Conservation (phyloP, 148 eudicot species). For the Amaranthus palmeri region DNA sequence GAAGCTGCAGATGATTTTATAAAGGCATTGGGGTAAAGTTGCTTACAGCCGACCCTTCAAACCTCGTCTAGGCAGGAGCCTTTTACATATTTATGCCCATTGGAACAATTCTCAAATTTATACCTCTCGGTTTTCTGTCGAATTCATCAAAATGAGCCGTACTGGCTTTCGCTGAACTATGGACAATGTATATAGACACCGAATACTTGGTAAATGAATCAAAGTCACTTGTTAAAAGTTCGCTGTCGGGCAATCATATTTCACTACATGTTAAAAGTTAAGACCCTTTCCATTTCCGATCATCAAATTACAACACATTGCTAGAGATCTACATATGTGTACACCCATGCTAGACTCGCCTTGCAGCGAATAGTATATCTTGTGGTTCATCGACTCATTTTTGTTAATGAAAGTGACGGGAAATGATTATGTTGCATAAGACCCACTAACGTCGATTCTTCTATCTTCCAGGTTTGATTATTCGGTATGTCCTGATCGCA, state of each 20-base stretch:
- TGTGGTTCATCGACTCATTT: background rate
- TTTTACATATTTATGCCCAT: background rate
- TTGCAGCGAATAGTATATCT: background rate
- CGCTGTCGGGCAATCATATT: background rate
- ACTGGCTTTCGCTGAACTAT: background rate
- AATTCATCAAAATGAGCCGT: background rate
- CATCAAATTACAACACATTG: background rate
- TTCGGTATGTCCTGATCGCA: constrained; percentile 51
- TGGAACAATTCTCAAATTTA: background rate
- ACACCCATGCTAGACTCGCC: background rate
- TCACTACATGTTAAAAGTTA: background rate
- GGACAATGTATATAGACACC: background rate
- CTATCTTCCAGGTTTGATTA: constrained; percentile 69
- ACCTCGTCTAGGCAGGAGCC: background rate
- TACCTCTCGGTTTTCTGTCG: background rate
- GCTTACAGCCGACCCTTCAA: no score
- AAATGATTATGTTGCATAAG: background rate
- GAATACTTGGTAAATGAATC: background rate
- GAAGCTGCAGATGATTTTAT: background rate
- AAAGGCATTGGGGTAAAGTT: no score
- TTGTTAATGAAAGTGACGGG: background rate
- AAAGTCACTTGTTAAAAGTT: background rate
- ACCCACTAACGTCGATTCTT: background rate
- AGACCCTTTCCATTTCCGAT: no score
- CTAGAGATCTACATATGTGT: background rate